Evolutionary conservation across 2,329 filamentous ascomycete genomes (phyloP).

Genomic region (Calycina marina): DNA sequence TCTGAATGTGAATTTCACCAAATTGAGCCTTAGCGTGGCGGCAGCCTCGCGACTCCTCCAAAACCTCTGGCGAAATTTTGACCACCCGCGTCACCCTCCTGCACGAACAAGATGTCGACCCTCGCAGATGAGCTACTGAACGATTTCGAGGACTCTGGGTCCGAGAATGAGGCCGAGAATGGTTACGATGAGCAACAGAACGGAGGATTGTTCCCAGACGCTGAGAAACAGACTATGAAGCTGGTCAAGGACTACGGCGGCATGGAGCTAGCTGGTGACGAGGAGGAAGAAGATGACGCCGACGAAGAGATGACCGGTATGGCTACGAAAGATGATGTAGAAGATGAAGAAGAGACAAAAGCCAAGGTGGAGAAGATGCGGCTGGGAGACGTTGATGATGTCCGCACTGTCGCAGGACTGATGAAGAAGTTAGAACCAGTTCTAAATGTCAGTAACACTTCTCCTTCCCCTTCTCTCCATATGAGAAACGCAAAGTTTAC

Average conservation of each 20-base stretch:
- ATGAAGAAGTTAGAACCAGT: constrained; percentile 73
- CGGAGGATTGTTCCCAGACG: constrained; percentile 28
- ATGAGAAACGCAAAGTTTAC: constrained; percentile 40
- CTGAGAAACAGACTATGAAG: constrained; percentile 26
- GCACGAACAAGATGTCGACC: constrained; percentile 55
- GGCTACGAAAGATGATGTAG: constrained; percentile 30
- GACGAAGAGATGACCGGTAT: constrained; percentile 41
- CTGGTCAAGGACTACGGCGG: constrained; percentile 23
- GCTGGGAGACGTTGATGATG: constrained; percentile 57
- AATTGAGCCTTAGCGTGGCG: too few relatives aligned
- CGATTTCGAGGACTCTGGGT: constrained; percentile 77
- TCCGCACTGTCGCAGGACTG: constrained; percentile 63
- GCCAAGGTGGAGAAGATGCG: constrained; percentile 74
- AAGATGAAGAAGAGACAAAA: constrained; percentile 56
- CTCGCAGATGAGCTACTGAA: constrained; percentile 85
- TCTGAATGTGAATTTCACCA: too few relatives aligned
- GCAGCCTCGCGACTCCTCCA: too few relatives aligned
- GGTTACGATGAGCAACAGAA: constrained; percentile 38
- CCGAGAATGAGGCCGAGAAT: constrained; percentile 44
- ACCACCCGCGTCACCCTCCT: not conserved
- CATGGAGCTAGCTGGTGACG: constrained; percentile 46
- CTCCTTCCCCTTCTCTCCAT: constrained; percentile 15
- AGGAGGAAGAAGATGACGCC: constrained; percentile 41
- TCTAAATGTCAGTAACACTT: constrained; percentile 53
- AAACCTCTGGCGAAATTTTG: too few relatives aligned